Percentiles rank a stretch among this genome's conserved stretches.
Conservation (phyloP, 116 monocot genomes). For the Phalaenopsis hybrid region DNA sequence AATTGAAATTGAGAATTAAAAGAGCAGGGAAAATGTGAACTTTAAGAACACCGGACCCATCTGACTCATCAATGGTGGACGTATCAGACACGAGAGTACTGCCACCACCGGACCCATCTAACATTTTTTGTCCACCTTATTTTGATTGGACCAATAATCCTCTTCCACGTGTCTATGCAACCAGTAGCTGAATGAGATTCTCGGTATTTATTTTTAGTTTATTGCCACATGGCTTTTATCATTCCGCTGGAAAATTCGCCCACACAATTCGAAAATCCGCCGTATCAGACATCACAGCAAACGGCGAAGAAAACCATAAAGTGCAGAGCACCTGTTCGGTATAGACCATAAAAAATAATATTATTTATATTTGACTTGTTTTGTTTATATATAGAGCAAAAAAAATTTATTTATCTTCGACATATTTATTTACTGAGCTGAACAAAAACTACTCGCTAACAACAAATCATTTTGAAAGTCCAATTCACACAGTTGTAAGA, state of each 20-base stretch:
- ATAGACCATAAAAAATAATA: too few relatives aligned
- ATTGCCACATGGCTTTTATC: not conserved
- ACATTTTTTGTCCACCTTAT: not conserved
- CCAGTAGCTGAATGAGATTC: too few relatives aligned
- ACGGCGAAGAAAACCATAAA: not conserved
- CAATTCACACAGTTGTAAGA: too few relatives aligned
- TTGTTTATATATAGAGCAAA: too few relatives aligned
- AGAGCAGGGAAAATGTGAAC: not conserved
- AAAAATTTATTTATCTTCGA: too few relatives aligned
- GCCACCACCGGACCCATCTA: not conserved
- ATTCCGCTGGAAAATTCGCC: not conserved
- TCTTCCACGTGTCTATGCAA: not conserved
- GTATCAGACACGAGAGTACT: slow-evolving; percentile 2
- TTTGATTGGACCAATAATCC: not conserved
- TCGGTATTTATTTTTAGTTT: too few relatives aligned
- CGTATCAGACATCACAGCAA: not conserved
- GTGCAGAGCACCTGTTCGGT: too few relatives aligned
- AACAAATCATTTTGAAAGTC: too few relatives aligned
- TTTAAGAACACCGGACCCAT: not conserved
- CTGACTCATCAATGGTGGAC: not conserved
- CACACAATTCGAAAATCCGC: not conserved
- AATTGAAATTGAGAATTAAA: too few relatives aligned
- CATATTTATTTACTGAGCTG: too few relatives aligned
- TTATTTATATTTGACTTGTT: too few relatives aligned
- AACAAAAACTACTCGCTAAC: too few relatives aligned